Evolutionary conservation across 495 filamentous ascomycete genomes (phyloP).

Genomic region (Entonaema liquescens): DNA sequence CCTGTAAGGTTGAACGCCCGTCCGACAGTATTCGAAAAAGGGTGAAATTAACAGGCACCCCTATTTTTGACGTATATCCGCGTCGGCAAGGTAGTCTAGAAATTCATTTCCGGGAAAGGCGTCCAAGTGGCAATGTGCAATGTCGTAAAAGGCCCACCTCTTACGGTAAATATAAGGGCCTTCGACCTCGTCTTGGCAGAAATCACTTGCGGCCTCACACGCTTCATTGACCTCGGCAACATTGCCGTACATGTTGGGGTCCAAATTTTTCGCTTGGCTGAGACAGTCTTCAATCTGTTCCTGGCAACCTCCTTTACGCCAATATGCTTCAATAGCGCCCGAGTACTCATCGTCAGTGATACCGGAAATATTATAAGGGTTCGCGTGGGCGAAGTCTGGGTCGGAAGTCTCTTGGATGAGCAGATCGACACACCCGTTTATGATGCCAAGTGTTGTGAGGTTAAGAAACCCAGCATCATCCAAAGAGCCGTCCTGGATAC

Average conservation of each 20-base stretch:
- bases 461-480: constrained; percentile 56
- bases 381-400: constrained; percentile 68
- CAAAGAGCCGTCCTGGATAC: constrained; percentile 56
- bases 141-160: constrained; percentile 64
- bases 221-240: constrained; percentile 56
- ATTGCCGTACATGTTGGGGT: constrained; percentile 58
- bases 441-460: constrained; percentile 63
- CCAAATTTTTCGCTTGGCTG: constrained; percentile 46
- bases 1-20: constrained; percentile 61
- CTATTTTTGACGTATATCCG: constrained; percentile 66
- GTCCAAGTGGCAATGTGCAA: constrained; percentile 57
- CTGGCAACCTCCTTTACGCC: constrained; percentile 53
- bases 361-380: constrained; percentile 73
- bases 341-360: constrained; percentile 57
- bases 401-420: constrained; percentile 68
- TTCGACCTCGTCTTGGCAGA: constrained; percentile 56
- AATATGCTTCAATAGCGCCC: constrained; percentile 48
- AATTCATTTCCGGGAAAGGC: constrained; percentile 70
- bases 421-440: constrained; percentile 81
- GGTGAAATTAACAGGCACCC: constrained; percentile 74
- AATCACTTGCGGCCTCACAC: constrained; percentile 49
- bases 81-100: constrained; percentile 66
- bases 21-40: constrained; percentile 58
- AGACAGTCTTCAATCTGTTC: constrained; percentile 59
- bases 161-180: constrained; percentile 49